A percentile compares a stretch with the other conserved stretches of the same genome.
phyloP scores from a whole-genome alignment of 2,329 filamentous ascomycete genomes.

The Monosporascus sp. region DNA sequence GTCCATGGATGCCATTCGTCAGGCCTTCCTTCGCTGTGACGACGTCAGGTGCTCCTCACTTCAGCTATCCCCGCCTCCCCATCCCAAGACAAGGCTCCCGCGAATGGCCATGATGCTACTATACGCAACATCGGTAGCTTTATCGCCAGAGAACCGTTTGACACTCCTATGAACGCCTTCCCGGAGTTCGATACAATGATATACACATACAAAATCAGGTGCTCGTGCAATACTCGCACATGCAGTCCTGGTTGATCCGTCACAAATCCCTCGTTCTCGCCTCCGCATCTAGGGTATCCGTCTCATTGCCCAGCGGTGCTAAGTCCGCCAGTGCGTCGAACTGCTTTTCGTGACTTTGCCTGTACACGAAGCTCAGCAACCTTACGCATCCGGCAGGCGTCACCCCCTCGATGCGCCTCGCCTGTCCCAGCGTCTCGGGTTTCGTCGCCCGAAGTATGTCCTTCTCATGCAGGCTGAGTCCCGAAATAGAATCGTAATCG shows the following conservation, averaged over 20 bases:
- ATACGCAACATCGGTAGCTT: too few relatives aligned
- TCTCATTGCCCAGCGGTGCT: slow-evolving; percentile 28
- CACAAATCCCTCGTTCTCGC: slow-evolving; percentile 33
- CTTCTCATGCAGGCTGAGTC: slow-evolving; percentile 76
- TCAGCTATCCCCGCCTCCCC: too few relatives aligned
- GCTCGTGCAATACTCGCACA: neutral
- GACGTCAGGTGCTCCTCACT: too few relatives aligned
- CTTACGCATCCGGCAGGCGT: slow-evolving; percentile 57
- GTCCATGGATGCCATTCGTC: too few relatives aligned
- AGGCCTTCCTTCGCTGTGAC: too few relatives aligned
- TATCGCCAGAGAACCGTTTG: too few relatives aligned
- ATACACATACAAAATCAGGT: neutral
- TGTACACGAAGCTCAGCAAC: slow-evolving; percentile 59
- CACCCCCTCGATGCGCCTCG: slow-evolving; percentile 77
- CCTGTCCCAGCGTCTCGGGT: slow-evolving; percentile 86
- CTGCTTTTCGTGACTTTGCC: slow-evolving; percentile 14
- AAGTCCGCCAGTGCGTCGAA: slow-evolving; percentile 15
- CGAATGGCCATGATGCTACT: too few relatives aligned
- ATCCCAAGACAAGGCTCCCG: too few relatives aligned
- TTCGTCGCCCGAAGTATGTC: slow-evolving; percentile 62
- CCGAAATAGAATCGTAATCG: slow-evolving; percentile 69
- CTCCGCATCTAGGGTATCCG: slow-evolving; percentile 35
- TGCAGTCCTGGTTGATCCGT: neutral
- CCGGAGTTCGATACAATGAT: neutral
- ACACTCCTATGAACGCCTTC: neutral